Evolutionary conservation across 371 early-diverging fungal species (phyloP), one percentile per base, ranked within the genome.

Genomic region (Saksenaea vasiformis): DNA sequence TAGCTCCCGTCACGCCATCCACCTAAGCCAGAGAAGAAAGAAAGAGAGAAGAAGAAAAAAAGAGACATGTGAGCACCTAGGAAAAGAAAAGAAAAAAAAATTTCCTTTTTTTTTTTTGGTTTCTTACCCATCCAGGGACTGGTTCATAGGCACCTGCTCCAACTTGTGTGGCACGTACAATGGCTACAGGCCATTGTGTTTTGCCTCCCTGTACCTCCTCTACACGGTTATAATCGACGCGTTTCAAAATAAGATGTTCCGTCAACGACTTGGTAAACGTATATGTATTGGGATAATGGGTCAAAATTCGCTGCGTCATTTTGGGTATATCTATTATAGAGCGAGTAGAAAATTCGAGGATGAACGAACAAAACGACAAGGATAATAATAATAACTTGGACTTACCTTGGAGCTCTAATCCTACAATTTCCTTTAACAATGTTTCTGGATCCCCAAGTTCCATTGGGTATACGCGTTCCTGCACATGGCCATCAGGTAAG

Each of bases 261-360:
- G 86, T 84, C 38, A 88, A 44, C 9, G 83, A 78, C 59, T 88
- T 88, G 2, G 86, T 85, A 61, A 88, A 88, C 0, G 85, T 80
- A 57, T 88, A 85, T 0, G 86, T 86, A 58, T 85, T 86, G 54
- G 86, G 86, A 62, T 86, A 88, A 15, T 70, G 36, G 11, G 55
- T 59, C 55, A 79, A 44, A 38, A 82, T 76, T 26, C 78, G 76
- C 27, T 82, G 78, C 0, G 83, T 82, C 78, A 79, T 79, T 55
- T 79, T 82, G 1, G 82, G 79, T 35, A 82, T 82, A 51, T 82
- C 82, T 72, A 55, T 41, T 28, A 31, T 35, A 17, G 13, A 37
- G 5, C 31, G n/a, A 56, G 31, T 15, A 35, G 28, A 0, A 2
- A 27, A 24, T 34, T 26, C 27, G 9, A 1, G 19, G n/a, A 15